Evolutionary conservation across 768 basidiomycete species (phyloP), one percentile per base, ranked within the genome.

Genomic region (Wakefieldia striispora): DNA sequence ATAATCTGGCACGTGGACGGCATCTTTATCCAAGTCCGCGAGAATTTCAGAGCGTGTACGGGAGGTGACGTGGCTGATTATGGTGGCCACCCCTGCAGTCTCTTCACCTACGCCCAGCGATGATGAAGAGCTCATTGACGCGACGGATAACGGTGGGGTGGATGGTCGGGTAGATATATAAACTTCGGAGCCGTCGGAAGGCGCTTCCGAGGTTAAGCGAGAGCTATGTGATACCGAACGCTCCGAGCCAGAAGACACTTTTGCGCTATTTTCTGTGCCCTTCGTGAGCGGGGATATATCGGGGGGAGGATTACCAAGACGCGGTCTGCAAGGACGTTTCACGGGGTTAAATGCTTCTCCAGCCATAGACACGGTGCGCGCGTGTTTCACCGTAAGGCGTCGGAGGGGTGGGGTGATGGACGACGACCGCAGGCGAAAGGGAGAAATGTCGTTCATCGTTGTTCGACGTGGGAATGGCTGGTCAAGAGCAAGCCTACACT

Each of bases 1-100:
- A 49, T 79, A 78, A 43, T 71, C 71, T 9, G 77, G 76, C 43
- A 78, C 66, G 43, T 66, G 53, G 35, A 72, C 62, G 14, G 61
- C 63, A 19, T 75, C 54, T 48, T 65, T 62, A 42, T 64, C 62
- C 56, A 67, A 41, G 39, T 55, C 65, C 27, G 68, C 65, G 34
- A 75, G 62, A 40, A 76, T 70, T 47, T 75, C 71, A 24, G 66
- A 65, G 45, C 60, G 66, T 2, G 73, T 52, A 36, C 71, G 74
- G 10, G 62, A 58, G 12, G 59, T 50, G n/a, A 63, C 47, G 40
- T 59, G 60, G 31, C 62, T 68, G 56, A 69, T 72, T 27, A 74
- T 74, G 7, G 66, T 74, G 34, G 72, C 74, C 38, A 59, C 61
- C 29, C 72, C 71, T 5, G 55, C 58, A 8, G 47, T 37, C 19